Conservation (phyloP, 2,329 filamentous ascomycete species). For the Monosporascus sp. region DNA sequence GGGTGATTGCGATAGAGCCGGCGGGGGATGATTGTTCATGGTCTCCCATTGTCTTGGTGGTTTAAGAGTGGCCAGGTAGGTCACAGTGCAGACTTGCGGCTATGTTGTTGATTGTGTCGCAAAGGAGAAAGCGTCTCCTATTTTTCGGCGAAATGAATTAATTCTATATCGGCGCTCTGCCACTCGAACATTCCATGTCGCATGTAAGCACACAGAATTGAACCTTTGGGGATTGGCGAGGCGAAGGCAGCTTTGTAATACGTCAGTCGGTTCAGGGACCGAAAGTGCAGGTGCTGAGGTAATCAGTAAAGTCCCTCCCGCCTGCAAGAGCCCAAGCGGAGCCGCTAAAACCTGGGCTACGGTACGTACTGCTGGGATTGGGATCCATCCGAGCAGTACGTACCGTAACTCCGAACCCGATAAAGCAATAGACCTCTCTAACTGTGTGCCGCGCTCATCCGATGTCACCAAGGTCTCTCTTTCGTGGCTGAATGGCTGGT, state of each 20-base stretch:
- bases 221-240: not conserved
- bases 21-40: conserved; percentile 5
- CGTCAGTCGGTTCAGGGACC: conserved; percentile 18
- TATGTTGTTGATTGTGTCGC: too few species aligned
- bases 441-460: not conserved
- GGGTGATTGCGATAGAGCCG: conserved; percentile 34
- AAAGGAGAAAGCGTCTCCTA: too few species aligned
- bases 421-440: not conserved
- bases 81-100: too few species aligned
- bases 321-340: not conserved
- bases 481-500: not conserved
- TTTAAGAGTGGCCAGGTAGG: not conserved
- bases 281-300: too few species aligned
- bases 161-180: not conserved
- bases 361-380: too few species aligned
- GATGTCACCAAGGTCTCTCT: conserved; percentile 2
- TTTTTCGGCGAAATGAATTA: not conserved
- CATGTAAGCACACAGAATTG: too few species aligned
- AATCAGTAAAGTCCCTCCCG: too few species aligned
- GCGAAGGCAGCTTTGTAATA: conserved; percentile 32
- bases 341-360: too few species aligned
- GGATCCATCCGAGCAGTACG: too few species aligned
- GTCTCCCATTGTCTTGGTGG: conserved; percentile 11
- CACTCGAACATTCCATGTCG: not conserved
- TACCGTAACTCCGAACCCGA: not conserved